phyloP scores from a whole-genome alignment of 225 moss, liverwort and hornwort species.

The Pleurozium schreberi region DNA sequence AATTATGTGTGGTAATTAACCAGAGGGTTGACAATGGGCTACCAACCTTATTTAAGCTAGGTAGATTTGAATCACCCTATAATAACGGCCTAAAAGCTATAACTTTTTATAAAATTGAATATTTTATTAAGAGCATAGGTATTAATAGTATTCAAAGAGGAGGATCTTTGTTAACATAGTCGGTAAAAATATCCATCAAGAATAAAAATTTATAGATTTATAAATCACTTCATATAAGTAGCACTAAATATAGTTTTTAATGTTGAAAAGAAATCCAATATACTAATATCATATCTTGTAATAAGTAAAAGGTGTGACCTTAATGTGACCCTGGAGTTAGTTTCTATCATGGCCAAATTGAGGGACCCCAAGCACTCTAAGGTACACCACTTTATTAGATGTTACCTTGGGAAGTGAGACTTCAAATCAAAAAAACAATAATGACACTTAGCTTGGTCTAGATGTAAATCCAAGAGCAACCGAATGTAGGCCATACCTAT shows the following conservation, averaged over 20 bases:
- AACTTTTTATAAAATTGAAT: background rate
- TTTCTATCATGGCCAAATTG: no score
- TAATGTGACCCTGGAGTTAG: background rate
- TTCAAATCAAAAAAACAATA: no score
- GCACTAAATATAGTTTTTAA: background rate
- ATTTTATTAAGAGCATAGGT: background rate
- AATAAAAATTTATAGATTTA: background rate
- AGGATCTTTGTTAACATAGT: background rate
- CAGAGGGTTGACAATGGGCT: accelerated
- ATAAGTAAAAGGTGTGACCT: background rate
- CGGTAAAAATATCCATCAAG: background rate
- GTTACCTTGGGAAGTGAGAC: no score
- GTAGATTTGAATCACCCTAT: background rate
- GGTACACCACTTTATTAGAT: no score
- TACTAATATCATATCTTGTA: background rate
- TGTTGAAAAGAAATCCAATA: background rate
- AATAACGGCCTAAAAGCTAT: background rate
- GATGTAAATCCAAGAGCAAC: no score
- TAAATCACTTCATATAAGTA: background rate
- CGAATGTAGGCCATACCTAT: no score
- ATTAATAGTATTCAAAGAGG: background rate
- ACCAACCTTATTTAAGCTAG: no score
- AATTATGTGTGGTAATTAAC: accelerated
- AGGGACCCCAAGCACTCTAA: no score
- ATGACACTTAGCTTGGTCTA: no score